Evolutionary conservation across 768 basidiomycete genomes (phyloP).

Genomic region (Butyriboletus loyo): DNA sequence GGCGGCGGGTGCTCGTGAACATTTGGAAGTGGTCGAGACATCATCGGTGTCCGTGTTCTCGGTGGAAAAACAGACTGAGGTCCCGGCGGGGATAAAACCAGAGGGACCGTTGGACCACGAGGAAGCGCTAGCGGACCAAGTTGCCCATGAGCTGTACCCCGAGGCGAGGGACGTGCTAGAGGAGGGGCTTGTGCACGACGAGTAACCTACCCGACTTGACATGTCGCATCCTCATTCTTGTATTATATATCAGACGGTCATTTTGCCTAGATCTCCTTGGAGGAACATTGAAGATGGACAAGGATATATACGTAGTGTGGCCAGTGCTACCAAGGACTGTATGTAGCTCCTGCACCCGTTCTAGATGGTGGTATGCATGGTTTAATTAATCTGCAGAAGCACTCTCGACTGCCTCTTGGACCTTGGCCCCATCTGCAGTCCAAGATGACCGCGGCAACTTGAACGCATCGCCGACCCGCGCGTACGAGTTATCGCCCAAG

Average conservation of each 20-base stretch:
- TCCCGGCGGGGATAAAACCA: conserved; percentile 11
- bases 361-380: background rate
- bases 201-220: background rate
- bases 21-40: background rate
- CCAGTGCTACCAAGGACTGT: background rate
- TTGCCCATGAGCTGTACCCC: conserved; percentile 53
- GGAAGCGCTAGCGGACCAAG: conserved; percentile 50
- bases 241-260: background rate
- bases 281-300: background rate
- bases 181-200: background rate
- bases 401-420: conserved; percentile 6
- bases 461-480: conserved; percentile 24
- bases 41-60: background rate
- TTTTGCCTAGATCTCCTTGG: background rate
- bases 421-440: conserved; percentile 8
- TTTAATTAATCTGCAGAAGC: background rate
- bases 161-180: conserved; percentile 21
- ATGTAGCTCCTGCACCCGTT: background rate
- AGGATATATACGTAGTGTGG: background rate
- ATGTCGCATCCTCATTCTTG: background rate
- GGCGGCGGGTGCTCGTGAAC: background rate
- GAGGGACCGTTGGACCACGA: conserved; percentile 48
- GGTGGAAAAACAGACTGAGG: background rate
- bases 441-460: conserved; percentile 11
- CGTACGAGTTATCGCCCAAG: conserved; percentile 40